Evolutionary conservation across 2,329 filamentous ascomycete genomes (phyloP).

Genomic region (Clarireedia homoeocarpa): DNA sequence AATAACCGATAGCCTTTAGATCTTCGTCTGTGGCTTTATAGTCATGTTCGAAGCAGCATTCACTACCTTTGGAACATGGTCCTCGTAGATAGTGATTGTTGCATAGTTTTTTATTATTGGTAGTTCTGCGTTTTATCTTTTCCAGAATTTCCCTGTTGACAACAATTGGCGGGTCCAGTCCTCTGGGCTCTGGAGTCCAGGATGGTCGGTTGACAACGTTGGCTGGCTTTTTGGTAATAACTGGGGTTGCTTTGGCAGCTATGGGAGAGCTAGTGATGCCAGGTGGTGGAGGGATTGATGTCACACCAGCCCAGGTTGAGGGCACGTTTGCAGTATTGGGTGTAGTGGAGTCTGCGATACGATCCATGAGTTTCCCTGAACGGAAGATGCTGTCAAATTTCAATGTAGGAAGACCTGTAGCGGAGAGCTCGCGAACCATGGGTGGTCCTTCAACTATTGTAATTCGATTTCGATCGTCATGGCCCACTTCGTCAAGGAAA

Average conservation of each 20-base stretch:
- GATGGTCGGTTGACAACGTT: background rate
- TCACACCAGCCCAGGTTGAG: constrained; percentile 27
- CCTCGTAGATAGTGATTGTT: constrained; percentile 55
- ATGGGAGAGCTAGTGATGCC: constrained; percentile 6
- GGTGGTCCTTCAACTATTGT: constrained; percentile 47
- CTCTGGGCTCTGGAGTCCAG: constrained; percentile 50
- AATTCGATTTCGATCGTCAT: constrained; percentile 40
- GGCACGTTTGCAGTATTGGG: constrained; percentile 13
- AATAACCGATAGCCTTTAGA: constrained; percentile 45
- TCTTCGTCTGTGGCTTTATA: constrained; percentile 47
- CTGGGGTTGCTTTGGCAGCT: constrained; percentile 17
- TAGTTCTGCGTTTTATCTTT: constrained; percentile 47
- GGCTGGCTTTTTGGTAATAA: constrained; percentile 14
- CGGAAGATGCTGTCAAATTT: constrained; percentile 47
- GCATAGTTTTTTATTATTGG: constrained; percentile 47
- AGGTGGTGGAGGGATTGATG: constrained; percentile 20
- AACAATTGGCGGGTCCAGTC: constrained; percentile 44
- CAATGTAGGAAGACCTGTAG: constrained; percentile 39
- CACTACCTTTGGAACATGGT: constrained; percentile 45
- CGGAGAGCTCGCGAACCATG: constrained; percentile 41
- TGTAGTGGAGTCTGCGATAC: constrained; percentile 23
- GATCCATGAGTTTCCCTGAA: constrained; percentile 41
- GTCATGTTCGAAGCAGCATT: constrained; percentile 50
- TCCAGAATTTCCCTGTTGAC: constrained; percentile 42
- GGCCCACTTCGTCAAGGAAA: constrained; percentile 47